Evolutionary conservation across 176 grass and related monocot genomes (phyloP), one percentile per base, ranked within the genome.

Genomic region (Chloris gayana): DNA sequence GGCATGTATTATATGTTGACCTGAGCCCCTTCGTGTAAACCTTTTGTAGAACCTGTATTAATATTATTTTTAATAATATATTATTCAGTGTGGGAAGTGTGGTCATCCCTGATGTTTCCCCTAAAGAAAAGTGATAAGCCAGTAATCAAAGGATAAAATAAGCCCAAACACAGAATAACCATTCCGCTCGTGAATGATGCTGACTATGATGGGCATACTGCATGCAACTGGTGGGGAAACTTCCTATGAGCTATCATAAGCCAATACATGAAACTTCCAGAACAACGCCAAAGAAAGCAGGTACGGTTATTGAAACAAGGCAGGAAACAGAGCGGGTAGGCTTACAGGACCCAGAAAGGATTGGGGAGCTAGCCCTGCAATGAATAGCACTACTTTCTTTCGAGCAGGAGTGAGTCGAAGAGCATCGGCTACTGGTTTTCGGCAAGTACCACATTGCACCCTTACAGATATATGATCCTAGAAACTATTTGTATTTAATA

Each of bases 151-250:
- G 0, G 35, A 79, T 68, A 80, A 87, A 41, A 34, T 76, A 53
- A 75, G 53, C 19, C 46, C 65, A 77, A 6, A 32, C 6, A 41
- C 27, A 35, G 47, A 63, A 35, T 65, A 79, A 84, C 27, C 31
- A 84, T 64, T 75, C 46, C 64, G 44, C 44, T 21, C 19, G 37
- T 70, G 63, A 12, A 42, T 69, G 59, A 62, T 53, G 45, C 26
- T 32, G 38, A 77, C 77, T 87, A 70, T 53, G 54, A 75, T 44
- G 26, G 17, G 26, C 74, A 70, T 62, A 19, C 64, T 79, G 58
- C 11, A 79, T 19, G n/a, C 24, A 79, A 39, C 53, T 76, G 21
- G 33, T 21, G 41, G 37, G 45, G 25, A 11, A 80, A 67, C 42
- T 67, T 84, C 33, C 41, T 63, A 27, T 69, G 27, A 80, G 42